phyloP scores from a whole-genome alignment of 208 protist species.

The Tritrichomonas foetus region DNA sequence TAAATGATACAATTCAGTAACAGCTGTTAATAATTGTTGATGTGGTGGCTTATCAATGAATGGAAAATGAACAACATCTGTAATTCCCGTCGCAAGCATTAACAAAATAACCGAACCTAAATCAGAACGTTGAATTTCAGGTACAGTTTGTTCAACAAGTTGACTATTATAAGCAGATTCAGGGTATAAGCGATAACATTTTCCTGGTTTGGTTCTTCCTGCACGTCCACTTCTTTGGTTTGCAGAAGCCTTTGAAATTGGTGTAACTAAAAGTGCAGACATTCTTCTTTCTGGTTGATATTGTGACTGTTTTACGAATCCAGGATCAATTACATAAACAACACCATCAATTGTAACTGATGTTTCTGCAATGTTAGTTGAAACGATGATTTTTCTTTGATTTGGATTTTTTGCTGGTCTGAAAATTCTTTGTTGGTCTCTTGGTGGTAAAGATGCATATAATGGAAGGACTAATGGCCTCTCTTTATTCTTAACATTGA shows the following conservation, averaged over 20 bases:
- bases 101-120: slow-evolving; percentile 68
- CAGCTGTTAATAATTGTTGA: slow-evolving; percentile 74
- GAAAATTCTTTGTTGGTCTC: slow-evolving; percentile 71
- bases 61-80: slow-evolving; percentile 83
- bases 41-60: slow-evolving; percentile 84
- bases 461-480: slow-evolving; percentile 60
- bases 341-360: slow-evolving; percentile 98
- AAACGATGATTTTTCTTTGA: slow-evolving; percentile 83
- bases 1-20: slow-evolving; percentile 90
- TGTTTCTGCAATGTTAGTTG: slow-evolving; percentile 99
- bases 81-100: slow-evolving; percentile 87
- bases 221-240: slow-evolving; percentile 98
- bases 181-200: slow-evolving; percentile 91
- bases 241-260: slow-evolving; percentile 93
- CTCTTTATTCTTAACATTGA: slow-evolving; percentile 12
- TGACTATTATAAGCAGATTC: slow-evolving; percentile 68
- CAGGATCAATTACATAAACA: slow-evolving; percentile 96
- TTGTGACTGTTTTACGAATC: slow-evolving; percentile 95
- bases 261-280: slow-evolving; percentile 87
- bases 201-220: slow-evolving; percentile 91
- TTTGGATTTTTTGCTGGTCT: slow-evolving; percentile 55
- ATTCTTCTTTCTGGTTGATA: slow-evolving; percentile 82
- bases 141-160: slow-evolving; percentile 70
- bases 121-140: slow-evolving; percentile 74
- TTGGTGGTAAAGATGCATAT: slow-evolving; percentile 71